Conservation (phyloP, 495 filamentous ascomycete species). For the Penicillium riverlandense region DNA sequence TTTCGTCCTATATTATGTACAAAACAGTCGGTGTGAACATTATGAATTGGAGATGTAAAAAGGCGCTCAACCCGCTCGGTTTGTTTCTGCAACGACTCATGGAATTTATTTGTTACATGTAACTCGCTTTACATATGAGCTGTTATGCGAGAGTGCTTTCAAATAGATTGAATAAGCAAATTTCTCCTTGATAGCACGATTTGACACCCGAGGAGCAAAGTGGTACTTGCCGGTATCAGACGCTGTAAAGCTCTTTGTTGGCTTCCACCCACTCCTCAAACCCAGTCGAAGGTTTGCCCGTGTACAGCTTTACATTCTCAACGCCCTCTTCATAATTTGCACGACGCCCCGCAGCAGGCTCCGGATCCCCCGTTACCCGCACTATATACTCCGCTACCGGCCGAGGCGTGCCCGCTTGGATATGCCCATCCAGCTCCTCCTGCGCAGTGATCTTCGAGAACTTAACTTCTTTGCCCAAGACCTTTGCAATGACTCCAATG, state of each 20-base stretch:
- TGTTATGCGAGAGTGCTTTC: too few species aligned
- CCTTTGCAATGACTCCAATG: constrained; percentile 8
- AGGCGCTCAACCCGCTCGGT: too few species aligned
- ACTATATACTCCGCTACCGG: constrained; percentile 14
- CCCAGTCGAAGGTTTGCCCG: constrained; percentile 8
- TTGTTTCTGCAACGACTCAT: too few species aligned
- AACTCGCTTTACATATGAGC: too few species aligned
- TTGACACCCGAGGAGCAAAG: too few species aligned
- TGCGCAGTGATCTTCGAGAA: constrained; percentile 8
- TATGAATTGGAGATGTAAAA: too few species aligned
- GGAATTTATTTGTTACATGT: too few species aligned
- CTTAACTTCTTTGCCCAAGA: constrained; percentile 16
- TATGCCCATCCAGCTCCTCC: constrained; percentile 7
- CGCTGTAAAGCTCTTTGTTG: constrained; percentile 8
- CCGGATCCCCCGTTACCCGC: background rate
- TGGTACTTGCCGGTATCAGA: too few species aligned
- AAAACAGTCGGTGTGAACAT: too few species aligned
- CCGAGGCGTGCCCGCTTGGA: constrained; percentile 6
- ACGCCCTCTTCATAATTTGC: constrained; percentile 8
- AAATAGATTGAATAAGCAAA: too few species aligned
- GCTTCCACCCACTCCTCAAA: constrained; percentile 21
- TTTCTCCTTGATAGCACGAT: too few species aligned
- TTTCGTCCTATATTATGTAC: too few species aligned
- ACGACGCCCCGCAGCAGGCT: background rate
- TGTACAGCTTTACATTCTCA: constrained; percentile 18